Base-by-base conservation (phyloP, 305 asterid genomes). In the Nicotiana rustica region DNA sequence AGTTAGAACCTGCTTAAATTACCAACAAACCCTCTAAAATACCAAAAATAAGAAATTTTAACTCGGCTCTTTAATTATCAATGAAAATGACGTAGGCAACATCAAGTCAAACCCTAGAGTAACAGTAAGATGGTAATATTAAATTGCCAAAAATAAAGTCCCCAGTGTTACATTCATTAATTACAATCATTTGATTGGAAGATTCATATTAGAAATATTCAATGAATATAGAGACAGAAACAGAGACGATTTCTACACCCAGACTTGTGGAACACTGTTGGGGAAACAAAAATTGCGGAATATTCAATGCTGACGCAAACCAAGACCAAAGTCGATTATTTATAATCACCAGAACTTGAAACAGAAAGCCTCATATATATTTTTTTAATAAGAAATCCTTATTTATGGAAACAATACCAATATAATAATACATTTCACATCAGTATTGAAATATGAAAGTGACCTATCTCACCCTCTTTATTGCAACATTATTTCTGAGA, bases 221-320 rank as follows among this genome's bases (percentile, higher is more conserved):
- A 52, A 49, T 6, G 79, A 49, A 73, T 49, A 73, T 49, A 73
- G 44, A 49, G 14, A 73, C 25, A 49, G 52, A 73, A 49, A 14
- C 41, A 13, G 44, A 49, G 21, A 3, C 79, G 13, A 25, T 29
- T 71, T 73, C 49, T 31, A 71, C 2, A 10, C 78, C 61, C 5
- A 18, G 52, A 49, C 5, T 71, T 75, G 64, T 75, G 79, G 79
- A 75, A 75, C 52, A 75, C 49, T 49, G 44, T 38, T 25, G 29
- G 29, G 29, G 29, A 25, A 25, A 25, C 29, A 25, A 25, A 25
- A 25, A 25, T 25, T 25, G 29, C 29, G 79, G 79, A 75, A 75
- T 75, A 75, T 75, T 75, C 79, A 75, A 75, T 75, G 79, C 15
- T 75, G 79, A 49, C 65, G 65, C 65, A 75, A 75, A 75, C 64